phyloP scores from a whole-genome alignment of 2,329 filamentous ascomycete species.

The Aureobasidium sp. region DNA sequence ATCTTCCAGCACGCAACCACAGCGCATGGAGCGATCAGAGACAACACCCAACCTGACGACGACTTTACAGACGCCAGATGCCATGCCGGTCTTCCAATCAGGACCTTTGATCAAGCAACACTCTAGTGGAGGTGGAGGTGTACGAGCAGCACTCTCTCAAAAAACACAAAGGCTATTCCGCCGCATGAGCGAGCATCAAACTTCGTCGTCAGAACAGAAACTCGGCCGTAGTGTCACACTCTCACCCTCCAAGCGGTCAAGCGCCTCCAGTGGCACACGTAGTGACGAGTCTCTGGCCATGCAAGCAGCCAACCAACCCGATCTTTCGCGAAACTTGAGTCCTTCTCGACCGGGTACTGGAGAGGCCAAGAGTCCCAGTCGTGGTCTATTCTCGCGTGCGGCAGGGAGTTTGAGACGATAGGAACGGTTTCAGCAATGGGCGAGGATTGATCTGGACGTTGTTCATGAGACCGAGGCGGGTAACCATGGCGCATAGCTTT shows the following conservation, averaged over 20 bases:
- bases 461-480: background rate
- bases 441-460: background rate
- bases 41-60: slow-evolving; percentile 3
- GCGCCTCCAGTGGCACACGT: background rate
- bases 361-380: background rate
- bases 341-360: background rate
- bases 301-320: slow-evolving; percentile 2
- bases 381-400: background rate
- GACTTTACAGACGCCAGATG: background rate
- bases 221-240: background rate
- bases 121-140: background rate
- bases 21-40: slow-evolving; percentile 6
- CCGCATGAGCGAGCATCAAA: slow-evolving; percentile 24
- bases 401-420: slow-evolving; percentile 8
- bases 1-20: background rate
- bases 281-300: background rate
- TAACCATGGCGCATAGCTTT: background rate
- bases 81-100: background rate
- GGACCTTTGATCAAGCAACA: background rate
- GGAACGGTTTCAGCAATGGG: background rate
- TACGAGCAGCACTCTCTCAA: slow-evolving; percentile 18
- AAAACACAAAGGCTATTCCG: slow-evolving; percentile 28
- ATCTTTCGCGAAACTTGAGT: background rate
- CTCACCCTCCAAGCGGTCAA: background rate
- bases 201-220: background rate